Conservation (phyloP, 2,329 filamentous ascomycete genomes). For the Pleoardoris graminearum region DNA sequence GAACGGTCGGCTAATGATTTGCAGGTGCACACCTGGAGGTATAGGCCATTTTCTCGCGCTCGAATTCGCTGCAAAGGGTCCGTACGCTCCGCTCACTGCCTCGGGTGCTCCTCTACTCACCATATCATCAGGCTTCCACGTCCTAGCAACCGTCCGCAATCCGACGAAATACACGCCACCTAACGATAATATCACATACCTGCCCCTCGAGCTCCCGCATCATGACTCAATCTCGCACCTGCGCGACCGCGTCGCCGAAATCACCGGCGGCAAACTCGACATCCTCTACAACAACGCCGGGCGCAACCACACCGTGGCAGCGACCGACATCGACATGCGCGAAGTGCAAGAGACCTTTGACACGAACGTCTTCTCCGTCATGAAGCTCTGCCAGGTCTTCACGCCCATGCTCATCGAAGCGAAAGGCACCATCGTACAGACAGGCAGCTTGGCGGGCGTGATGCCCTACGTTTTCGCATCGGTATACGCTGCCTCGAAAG, state of each 20-base stretch:
- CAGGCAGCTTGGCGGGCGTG: conserved; percentile 50
- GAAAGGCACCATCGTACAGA: conserved; percentile 52
- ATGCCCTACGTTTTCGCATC: conserved; percentile 41
- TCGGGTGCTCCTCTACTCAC: neutral
- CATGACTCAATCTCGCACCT: conserved; percentile 54
- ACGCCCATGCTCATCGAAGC: conserved; percentile 56
- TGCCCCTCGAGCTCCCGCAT: conserved; percentile 58
- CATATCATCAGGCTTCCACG: conserved; percentile 53
- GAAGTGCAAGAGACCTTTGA: conserved; percentile 39
- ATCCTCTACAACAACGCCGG: conserved; percentile 64
- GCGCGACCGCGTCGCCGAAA: conserved; percentile 50
- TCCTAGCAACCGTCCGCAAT: conserved; percentile 62
- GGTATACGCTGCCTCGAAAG: conserved; percentile 63
- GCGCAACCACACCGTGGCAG: conserved; percentile 60
- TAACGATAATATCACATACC: conserved; percentile 57
- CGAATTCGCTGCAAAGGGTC: conserved; percentile 57
- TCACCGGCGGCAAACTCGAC: conserved; percentile 56
- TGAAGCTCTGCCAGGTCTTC: conserved; percentile 61
- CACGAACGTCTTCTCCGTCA: conserved; percentile 60
- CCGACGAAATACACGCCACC: conserved; percentile 53
- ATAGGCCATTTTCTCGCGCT: conserved; percentile 63
- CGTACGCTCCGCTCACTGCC: neutral
- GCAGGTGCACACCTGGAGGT: conserved; percentile 57
- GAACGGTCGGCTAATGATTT: conserved; percentile 17
- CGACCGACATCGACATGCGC: conserved; percentile 55